Percentiles rank a stretch among this genome's conserved stretches.
These are phyloP conservation scores for Suillus placidus DNA, from an alignment of 768 basidiomycete genomes.

Conservation along the genomic window DNA sequence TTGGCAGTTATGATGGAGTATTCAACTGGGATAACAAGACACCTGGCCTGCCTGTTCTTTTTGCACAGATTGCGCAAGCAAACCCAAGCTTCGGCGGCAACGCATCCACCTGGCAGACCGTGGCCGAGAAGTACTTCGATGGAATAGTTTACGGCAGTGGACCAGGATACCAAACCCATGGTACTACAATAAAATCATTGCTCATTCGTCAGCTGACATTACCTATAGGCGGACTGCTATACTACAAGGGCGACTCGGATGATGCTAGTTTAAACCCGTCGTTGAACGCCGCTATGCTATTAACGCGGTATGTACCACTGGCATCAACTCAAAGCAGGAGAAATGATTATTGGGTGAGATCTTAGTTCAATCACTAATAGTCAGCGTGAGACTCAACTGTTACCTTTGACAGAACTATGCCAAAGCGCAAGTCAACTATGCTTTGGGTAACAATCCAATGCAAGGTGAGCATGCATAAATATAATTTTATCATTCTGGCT, in stretches of 20 bases:
- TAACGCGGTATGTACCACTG: slow-evolving; percentile 74
- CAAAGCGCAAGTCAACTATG: slow-evolving; percentile 77
- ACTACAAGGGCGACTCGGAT: slow-evolving; percentile 83
- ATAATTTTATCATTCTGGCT: slow-evolving; percentile 1
- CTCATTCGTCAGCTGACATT: slow-evolving; percentile 5
- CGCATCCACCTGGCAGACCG: slow-evolving; percentile 63
- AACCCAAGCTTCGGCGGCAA: slow-evolving; percentile 58
- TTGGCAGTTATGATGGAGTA: slow-evolving; percentile 55
- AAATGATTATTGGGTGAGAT: slow-evolving; percentile 58
- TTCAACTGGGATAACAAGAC: slow-evolving; percentile 92
- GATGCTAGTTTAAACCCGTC: slow-evolving; percentile 82
- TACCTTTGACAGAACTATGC: slow-evolving; percentile 61
- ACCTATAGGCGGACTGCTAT: slow-evolving; percentile 72
- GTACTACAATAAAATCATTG: slow-evolving; percentile 37
- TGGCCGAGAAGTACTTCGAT: slow-evolving; percentile 80
- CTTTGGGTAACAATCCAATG: slow-evolving; percentile 90
- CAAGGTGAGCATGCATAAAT: slow-evolving; percentile 48
- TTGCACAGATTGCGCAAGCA: slow-evolving; percentile 69
- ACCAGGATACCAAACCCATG: slow-evolving; percentile 59
- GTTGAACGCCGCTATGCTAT: slow-evolving; percentile 83
- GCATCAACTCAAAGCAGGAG: slow-evolving; percentile 63
- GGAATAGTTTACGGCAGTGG: slow-evolving; percentile 60
- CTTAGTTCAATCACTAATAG: not conserved
- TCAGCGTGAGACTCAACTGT: not conserved
- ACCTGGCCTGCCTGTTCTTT: slow-evolving; percentile 75